Percentiles rank a stretch among this genome's conserved stretches.
Evolutionary conservation across 1,139 yeast genomes (phyloP).

Genomic region (Scheffersomyces segobiensis): DNA sequence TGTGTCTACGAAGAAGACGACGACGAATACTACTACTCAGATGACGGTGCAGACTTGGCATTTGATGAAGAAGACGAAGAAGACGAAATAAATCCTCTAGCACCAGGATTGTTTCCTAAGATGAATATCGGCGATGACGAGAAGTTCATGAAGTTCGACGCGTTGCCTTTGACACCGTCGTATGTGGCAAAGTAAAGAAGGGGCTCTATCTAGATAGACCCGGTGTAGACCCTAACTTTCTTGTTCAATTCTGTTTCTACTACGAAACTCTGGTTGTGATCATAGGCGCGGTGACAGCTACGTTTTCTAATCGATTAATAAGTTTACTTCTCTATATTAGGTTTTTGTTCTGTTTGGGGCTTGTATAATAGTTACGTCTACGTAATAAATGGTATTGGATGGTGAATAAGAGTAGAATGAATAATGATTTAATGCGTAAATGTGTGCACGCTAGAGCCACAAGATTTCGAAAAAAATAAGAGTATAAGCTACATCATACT

Average conservation of each 20-base stretch:
- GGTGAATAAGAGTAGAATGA: neutral
- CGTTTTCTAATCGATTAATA: neutral
- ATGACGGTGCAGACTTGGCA: constrained; percentile 1
- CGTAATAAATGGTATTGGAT: neutral
- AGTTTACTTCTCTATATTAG: neutral
- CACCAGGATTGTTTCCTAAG: constrained; percentile 41
- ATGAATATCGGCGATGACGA: constrained; percentile 28
- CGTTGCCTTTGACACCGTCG: constrained; percentile 34
- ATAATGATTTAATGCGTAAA: neutral
- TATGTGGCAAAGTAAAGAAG: constrained; percentile 11
- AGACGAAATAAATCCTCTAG: constrained; percentile 25
- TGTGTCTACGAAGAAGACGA: neutral
- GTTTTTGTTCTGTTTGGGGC: neutral
- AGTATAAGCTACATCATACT: neutral
- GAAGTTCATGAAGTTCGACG: constrained; percentile 26
- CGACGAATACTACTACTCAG: constrained; percentile 1
- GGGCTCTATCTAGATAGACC: neutral
- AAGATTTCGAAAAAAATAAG: neutral
- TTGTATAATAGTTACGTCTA: neutral
- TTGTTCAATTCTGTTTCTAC: neutral
- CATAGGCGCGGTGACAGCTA: neutral
- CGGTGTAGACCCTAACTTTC: neutral
- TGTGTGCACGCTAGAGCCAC: neutral
- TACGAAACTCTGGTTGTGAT: neutral
- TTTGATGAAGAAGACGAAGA: constrained; percentile 11